Evolutionary conservation across 2,329 filamentous ascomycete genomes (phyloP).

Genomic region (Claviceps citrina): DNA sequence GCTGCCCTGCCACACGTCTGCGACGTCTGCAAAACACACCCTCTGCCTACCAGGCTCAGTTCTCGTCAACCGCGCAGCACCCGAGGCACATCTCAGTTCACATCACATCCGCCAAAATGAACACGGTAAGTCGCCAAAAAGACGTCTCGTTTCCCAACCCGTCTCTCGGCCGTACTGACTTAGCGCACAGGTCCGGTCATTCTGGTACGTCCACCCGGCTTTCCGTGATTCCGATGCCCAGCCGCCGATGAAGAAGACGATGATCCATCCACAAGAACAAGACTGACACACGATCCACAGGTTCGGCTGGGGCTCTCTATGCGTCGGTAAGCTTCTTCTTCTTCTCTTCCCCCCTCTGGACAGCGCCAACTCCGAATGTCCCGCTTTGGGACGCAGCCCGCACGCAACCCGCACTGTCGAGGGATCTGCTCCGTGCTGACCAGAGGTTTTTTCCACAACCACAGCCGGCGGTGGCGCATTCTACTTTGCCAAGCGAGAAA

Average conservation of each 20-base stretch:
- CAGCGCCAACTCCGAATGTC: background rate
- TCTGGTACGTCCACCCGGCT: slow-evolving; percentile 36
- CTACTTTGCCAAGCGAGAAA: slow-evolving; percentile 85
- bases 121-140: slow-evolving; percentile 41
- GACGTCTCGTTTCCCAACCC: background rate
- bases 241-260: slow-evolving; percentile 3
- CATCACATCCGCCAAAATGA: slow-evolving; percentile 25
- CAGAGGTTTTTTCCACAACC: no score
- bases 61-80: background rate
- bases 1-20: no score
- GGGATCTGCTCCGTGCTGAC: background rate
- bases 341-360: background rate
- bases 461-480: slow-evolving; percentile 80
- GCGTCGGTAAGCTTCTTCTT: slow-evolving; percentile 52
- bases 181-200: slow-evolving; percentile 41
- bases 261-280: no score
- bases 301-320: slow-evolving; percentile 84
- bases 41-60: no score
- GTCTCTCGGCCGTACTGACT: background rate
- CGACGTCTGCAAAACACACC: no score
- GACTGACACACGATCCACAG: slow-evolving; percentile 28
- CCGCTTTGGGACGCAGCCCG: no score
- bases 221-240: background rate
- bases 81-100: background rate
- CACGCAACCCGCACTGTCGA: no score